These are phyloP conservation scores for Begonia loranthoides DNA, from an alignment of 306 rosid genomes.

Conservation along the genomic window DNA sequence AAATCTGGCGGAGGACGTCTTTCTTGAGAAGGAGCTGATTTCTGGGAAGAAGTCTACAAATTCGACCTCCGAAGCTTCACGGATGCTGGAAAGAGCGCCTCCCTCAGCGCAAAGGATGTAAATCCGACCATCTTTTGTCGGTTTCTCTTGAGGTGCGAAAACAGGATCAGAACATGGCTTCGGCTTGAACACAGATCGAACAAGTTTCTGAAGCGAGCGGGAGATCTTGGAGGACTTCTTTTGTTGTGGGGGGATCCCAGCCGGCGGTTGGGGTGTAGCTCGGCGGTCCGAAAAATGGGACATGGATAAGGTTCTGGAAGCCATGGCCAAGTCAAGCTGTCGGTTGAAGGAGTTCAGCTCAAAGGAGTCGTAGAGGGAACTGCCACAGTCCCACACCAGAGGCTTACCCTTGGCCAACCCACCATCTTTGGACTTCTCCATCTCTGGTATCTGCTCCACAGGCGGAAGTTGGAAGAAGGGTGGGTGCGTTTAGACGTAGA, in stretches of 20 bases:
- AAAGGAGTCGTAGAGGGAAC: conserved; percentile 81
- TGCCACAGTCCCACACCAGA: conserved; percentile 75
- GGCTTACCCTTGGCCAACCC: conserved; percentile 2
- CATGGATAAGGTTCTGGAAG: conserved; percentile 58
- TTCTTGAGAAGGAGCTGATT: neutral
- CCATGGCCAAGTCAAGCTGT: conserved; percentile 64
- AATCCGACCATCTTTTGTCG: neutral
- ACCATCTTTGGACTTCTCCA: too few species aligned
- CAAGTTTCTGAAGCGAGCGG: conserved; percentile 5
- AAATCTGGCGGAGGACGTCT: conserved; percentile 9
- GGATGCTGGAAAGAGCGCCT: neutral
- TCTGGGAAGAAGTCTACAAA: conserved; percentile 9
- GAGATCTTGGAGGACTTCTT: conserved; percentile 9
- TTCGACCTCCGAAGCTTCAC: conserved; percentile 3
- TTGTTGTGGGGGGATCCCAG: neutral
- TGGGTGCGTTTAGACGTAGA: neutral
- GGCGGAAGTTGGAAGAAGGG: too few species aligned
- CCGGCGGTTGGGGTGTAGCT: conserved; percentile 9
- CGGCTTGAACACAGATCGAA: conserved; percentile 6
- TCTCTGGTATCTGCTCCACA: too few species aligned
- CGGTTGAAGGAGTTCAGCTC: conserved; percentile 73
- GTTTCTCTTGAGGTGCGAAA: neutral
- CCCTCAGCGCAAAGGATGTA: neutral
- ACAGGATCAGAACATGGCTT: neutral
- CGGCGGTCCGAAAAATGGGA: conserved; percentile 39